phyloP scores from a whole-genome alignment of 148 eudicot species.

The Camellia sinensis region DNA sequence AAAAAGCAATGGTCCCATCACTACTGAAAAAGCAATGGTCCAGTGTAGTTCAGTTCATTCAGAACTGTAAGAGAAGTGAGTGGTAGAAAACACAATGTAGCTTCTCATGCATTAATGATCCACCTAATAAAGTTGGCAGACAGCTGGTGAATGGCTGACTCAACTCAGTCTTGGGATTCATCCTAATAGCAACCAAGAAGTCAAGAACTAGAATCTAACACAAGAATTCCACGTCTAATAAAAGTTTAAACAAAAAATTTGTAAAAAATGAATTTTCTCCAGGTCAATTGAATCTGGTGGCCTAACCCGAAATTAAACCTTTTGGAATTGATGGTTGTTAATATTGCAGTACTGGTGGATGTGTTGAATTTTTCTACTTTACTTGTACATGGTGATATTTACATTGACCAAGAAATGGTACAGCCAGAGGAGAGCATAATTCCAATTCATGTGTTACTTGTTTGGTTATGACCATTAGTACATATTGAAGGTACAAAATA shows the following conservation, averaged over 20 bases:
- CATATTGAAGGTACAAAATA: neutral
- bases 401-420: neutral
- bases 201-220: neutral
- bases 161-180: neutral
- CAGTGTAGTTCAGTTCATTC: neutral
- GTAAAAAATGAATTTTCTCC: neutral
- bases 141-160: neutral
- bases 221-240: neutral
- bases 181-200: neutral
- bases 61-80: neutral
- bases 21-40: neutral
- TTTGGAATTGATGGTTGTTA: conserved; percentile 1
- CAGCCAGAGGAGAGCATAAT: neutral
- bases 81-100: neutral
- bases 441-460: neutral
- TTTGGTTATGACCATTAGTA: neutral
- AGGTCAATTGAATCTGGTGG: neutral
- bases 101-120: neutral
- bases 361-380: neutral
- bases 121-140: neutral
- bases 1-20: neutral
- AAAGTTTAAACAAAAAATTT: neutral
- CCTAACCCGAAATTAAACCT: neutral
- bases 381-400: neutral
- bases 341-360: neutral